Evolutionary conservation across 768 basidiomycete genomes (phyloP).

Genomic region (Multifurca ochricompacta): DNA sequence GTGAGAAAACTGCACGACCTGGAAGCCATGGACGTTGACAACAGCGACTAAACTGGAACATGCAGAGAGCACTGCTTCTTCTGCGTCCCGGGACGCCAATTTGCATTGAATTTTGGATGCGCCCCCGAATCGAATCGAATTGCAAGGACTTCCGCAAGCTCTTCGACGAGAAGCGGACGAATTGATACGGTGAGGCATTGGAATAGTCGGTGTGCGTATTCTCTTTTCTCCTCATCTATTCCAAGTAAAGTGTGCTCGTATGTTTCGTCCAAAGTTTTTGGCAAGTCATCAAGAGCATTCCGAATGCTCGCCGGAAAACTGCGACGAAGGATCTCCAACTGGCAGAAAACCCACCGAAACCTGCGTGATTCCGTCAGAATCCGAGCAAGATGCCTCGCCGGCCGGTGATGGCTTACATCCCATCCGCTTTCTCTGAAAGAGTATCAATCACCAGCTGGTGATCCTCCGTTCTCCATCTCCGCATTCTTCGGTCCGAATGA

Average conservation of each 20-base stretch:
- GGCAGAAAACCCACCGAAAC: constrained; percentile 11
- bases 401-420: background rate
- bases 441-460: background rate
- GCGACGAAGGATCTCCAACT: constrained; percentile 1
- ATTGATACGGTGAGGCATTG: background rate
- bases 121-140: background rate
- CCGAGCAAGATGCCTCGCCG: too few relatives aligned
- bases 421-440: constrained; percentile 2
- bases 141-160: constrained; percentile 7
- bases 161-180: background rate
- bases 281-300: background rate
- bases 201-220: constrained; percentile 7
- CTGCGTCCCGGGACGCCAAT: background rate
- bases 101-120: background rate
- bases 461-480: constrained; percentile 1
- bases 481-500: background rate
- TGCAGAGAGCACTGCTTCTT: background rate
- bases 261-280: constrained; percentile 4
- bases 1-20: constrained; percentile 6
- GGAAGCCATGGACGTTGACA: background rate
- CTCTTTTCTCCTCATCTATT: background rate
- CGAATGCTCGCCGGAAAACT: background rate
- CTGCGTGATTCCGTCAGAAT: background rate
- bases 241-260: background rate
- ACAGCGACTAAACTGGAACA: background rate